A percentile compares a stretch with the other conserved stretches of the same genome.
Evolutionary conservation across 2,329 filamentous ascomycete species (phyloP).

Genomic region (Apiospora arundinis): DNA sequence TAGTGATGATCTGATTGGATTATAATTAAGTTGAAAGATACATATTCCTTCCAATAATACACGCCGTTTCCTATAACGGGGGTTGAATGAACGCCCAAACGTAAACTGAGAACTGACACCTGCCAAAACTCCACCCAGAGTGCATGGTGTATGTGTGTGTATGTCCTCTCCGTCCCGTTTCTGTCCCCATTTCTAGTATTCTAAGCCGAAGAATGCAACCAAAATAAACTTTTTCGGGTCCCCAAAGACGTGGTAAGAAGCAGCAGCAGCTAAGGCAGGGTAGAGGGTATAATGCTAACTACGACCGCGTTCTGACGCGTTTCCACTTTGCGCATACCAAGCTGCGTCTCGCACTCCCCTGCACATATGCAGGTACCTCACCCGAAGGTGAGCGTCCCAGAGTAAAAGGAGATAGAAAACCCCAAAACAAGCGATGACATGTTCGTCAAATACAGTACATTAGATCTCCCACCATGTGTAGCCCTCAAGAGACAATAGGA

Average conservation of each 20-base stretch:
- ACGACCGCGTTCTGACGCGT: not conserved
- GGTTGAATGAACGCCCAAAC: not conserved
- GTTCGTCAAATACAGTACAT: slow-evolving; percentile 16
- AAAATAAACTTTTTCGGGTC: slow-evolving; percentile 18
- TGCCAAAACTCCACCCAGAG: not conserved
- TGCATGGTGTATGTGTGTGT: not conserved
- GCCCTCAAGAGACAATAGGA: not conserved
- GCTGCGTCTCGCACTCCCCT: not conserved
- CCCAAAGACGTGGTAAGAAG: not conserved
- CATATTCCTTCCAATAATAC: slow-evolving; percentile 4
- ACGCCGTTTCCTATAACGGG: not conserved
- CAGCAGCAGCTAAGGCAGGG: not conserved
- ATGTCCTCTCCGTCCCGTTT: not conserved
- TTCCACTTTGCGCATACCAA: slow-evolving; percentile 1
- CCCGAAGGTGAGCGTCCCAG: slow-evolving; percentile 2
- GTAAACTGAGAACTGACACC: not conserved
- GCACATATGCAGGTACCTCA: slow-evolving; percentile 1
- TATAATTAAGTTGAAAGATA: slow-evolving; percentile 11
- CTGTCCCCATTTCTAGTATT: not conserved
- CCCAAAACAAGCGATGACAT: not conserved
- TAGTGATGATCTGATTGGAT: not conserved
- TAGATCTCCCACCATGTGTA: not conserved
- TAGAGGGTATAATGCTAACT: slow-evolving; percentile 18
- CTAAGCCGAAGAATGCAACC: slow-evolving; percentile 8
- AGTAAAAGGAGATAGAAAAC: not conserved